These are phyloP conservation scores for Phytophthora sp. DNA, from an alignment of 352 stramenopile genomes.

Conservation along the genomic window DNA sequence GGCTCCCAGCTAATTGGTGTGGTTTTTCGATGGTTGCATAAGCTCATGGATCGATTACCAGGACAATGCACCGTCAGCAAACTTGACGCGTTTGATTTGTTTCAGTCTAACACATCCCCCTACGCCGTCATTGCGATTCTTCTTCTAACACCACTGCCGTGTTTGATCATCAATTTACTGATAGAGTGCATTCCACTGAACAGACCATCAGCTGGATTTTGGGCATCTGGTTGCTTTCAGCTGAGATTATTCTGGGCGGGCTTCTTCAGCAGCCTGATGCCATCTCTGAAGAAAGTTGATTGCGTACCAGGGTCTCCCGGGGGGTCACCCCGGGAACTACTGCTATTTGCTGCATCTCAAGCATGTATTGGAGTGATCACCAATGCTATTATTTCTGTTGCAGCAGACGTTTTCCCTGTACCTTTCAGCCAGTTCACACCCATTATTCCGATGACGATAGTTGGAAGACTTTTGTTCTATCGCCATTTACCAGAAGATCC, in stretches of 20 bases:
- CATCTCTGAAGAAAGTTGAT: slow-evolving; percentile 15
- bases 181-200: slow-evolving; percentile 34
- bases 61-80: slow-evolving; percentile 39
- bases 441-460: slow-evolving; percentile 11
- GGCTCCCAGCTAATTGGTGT: background rate
- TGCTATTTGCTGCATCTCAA: slow-evolving; percentile 17
- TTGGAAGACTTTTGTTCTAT: slow-evolving; percentile 1
- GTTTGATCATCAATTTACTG: slow-evolving; percentile 26
- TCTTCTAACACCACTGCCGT: slow-evolving; percentile 26
- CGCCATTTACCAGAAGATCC: slow-evolving; percentile 4
- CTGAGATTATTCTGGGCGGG: slow-evolving; percentile 12
- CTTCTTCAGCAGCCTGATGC: slow-evolving; percentile 1
- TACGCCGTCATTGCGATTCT: slow-evolving; percentile 5
- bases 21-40: background rate
- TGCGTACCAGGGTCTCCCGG: slow-evolving; percentile 25
- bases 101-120: background rate
- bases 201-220: slow-evolving; percentile 5
- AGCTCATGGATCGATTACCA: slow-evolving; percentile 10
- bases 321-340: background rate
- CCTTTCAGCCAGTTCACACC: slow-evolving; percentile 30
- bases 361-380: slow-evolving; percentile 15
- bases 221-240: slow-evolving; percentile 23
- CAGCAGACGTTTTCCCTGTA: slow-evolving; percentile 34
- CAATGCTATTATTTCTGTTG: slow-evolving; percentile 16
- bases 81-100: slow-evolving; percentile 24